Evolutionary conservation across 2,329 filamentous ascomycete genomes (phyloP).

Genomic region (Massarina eburnea): DNA sequence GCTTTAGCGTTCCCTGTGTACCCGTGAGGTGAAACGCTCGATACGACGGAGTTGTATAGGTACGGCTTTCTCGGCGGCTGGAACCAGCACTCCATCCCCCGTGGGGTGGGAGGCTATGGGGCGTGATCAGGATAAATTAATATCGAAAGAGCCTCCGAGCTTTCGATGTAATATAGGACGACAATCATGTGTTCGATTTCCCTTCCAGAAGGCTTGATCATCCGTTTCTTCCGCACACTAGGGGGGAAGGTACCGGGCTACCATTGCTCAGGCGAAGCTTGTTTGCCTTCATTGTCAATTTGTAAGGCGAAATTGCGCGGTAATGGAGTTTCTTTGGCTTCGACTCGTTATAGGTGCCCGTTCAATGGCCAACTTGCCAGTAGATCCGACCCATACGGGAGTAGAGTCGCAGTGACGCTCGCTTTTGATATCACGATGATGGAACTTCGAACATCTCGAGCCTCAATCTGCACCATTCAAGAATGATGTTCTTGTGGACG

Average conservation of each 20-base stretch:
- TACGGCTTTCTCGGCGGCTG: slow-evolving; percentile 7
- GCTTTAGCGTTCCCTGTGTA: slow-evolving; percentile 3
- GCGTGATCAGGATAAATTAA: slow-evolving; percentile 24
- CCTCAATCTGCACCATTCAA: neutral
- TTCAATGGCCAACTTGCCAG: neutral
- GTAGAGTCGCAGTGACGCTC: neutral
- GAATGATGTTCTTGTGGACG: too few species aligned
- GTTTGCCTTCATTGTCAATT: slow-evolving; percentile 13
- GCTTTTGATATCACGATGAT: neutral
- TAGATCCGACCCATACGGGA: neutral
- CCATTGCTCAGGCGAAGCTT: slow-evolving; percentile 11
- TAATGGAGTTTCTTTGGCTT: neutral
- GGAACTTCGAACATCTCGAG: neutral
- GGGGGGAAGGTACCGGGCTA: neutral
- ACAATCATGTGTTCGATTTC: neutral
- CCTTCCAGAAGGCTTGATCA: slow-evolving; percentile 1
- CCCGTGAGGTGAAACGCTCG: slow-evolving; percentile 6
- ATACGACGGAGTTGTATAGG: slow-evolving; percentile 11
- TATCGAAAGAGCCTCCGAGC: slow-evolving; percentile 22
- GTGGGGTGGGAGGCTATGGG: slow-evolving; percentile 16
- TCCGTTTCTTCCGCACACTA: neutral
- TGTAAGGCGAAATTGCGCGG: slow-evolving; percentile 12
- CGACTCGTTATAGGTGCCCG: neutral
- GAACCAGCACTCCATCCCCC: slow-evolving; percentile 9
- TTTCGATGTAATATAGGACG: slow-evolving; percentile 23